Conservation (phyloP, 2,329 filamentous ascomycete species). For the Akanthomyces lecanii region DNA sequence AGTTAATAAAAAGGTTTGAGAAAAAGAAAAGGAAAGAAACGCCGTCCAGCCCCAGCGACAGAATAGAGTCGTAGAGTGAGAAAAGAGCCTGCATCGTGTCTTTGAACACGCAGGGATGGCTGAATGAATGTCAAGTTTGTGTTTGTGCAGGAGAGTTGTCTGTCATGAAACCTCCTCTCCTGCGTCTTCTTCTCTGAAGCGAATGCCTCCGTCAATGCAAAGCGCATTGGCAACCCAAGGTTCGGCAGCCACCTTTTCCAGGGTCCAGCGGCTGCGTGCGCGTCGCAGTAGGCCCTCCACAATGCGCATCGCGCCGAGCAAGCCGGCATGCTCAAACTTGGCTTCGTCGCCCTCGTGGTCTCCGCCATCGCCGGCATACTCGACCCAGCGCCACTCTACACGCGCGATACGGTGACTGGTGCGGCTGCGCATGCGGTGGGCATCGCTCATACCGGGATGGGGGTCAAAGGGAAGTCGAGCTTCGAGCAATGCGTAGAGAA, state of each 20-base stretch:
- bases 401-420: constrained; percentile 93
- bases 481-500: constrained; percentile 91
- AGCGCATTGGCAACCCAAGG: constrained; percentile 78
- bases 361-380: constrained; percentile 77
- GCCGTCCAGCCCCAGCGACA: neutral
- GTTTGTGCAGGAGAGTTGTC: neutral
- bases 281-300: constrained; percentile 83
- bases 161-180: constrained; percentile 45
- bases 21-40: constrained; percentile 5
- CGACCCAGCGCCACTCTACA: constrained; percentile 92
- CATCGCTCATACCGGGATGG: constrained; percentile 72
- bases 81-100: neutral
- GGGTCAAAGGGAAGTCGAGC: constrained; percentile 91
- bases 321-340: constrained; percentile 58
- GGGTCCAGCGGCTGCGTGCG: constrained; percentile 69
- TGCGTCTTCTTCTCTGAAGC: constrained; percentile 56
- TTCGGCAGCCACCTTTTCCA: constrained; percentile 67
- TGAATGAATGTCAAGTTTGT: neutral
- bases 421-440: constrained; percentile 69
- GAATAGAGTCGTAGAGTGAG: neutral
- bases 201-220: constrained; percentile 57
- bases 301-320: constrained; percentile 72
- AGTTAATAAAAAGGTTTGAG: constrained; percentile 19
- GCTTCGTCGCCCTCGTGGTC: constrained; percentile 69
- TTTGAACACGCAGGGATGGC: neutral